Evolutionary conservation across 805 yeast species (phyloP).

Genomic region (Zygosaccharomyces pseudorouxii): DNA sequence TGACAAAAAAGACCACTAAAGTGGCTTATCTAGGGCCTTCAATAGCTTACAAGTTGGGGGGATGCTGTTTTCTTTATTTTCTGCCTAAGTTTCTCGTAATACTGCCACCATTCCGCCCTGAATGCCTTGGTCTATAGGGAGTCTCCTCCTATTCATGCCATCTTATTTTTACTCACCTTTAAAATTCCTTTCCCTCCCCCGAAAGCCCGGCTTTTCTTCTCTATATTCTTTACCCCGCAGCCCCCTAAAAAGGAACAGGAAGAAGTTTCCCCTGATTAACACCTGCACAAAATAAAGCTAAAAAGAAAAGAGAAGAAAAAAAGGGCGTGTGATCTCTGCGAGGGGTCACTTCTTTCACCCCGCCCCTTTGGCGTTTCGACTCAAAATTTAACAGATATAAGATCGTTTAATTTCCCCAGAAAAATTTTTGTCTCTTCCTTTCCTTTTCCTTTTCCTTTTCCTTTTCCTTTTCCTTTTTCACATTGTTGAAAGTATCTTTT

Average conservation of each 20-base stretch:
- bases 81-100: no score
- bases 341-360: neutral
- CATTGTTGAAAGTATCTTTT: neutral
- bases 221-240: neutral
- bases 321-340: constrained; percentile 1
- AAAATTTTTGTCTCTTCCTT: neutral
- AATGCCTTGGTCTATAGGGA: no score
- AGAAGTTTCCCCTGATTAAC: constrained; percentile 1
- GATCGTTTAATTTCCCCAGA: constrained; percentile 6
- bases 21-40: no score
- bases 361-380: neutral
- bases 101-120: no score
- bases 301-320: neutral
- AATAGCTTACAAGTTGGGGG: no score
- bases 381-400: constrained; percentile 2
- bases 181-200: neutral
- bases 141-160: no score
- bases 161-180: no score
- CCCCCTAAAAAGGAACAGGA: neutral
- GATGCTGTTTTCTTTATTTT: no score
- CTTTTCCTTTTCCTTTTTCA: neutral
- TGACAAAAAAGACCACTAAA: neutral
- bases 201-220: neutral
- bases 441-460: neutral
- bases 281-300: neutral